These are phyloP conservation scores for Colletotrichum aenigma DNA, from an alignment of 2,329 filamentous ascomycete genomes.

Conservation along the genomic window DNA sequence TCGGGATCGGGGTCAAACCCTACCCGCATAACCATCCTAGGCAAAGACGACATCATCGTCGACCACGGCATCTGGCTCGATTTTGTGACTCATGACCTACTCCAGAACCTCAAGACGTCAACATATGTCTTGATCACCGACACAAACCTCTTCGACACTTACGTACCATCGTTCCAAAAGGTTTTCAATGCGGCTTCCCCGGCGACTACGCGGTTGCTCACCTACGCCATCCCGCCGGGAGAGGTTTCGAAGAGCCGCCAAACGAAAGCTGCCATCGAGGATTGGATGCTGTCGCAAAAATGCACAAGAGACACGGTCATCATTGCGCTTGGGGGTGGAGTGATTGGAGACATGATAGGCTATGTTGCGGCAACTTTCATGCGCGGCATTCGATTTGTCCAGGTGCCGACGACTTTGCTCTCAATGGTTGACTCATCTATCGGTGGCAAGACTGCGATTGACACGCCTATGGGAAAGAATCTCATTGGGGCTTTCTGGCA, in stretches of 20 bases:
- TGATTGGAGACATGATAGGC: slow-evolving; percentile 97
- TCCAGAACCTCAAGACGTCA: slow-evolving; percentile 78
- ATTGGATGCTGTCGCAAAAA: slow-evolving; percentile 92
- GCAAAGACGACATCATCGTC: slow-evolving; percentile 88
- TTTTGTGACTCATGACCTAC: slow-evolving; percentile 81
- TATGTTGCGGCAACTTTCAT: slow-evolving; percentile 99
- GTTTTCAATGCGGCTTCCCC: slow-evolving; percentile 34
- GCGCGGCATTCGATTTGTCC: slow-evolving; percentile 94
- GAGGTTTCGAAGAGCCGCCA: slow-evolving; percentile 92
- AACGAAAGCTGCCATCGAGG: slow-evolving; percentile 94
- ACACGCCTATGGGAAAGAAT: slow-evolving; percentile 95
- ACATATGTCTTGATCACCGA: slow-evolving; percentile 98
- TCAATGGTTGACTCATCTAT: slow-evolving; percentile 99
- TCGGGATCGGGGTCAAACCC: slow-evolving; percentile 36
- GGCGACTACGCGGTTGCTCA: slow-evolving; percentile 72
- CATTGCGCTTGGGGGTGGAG: slow-evolving; percentile 91
- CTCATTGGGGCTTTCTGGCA: slow-evolving; percentile 97
- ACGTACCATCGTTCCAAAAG: slow-evolving; percentile 75
- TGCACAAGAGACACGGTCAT: slow-evolving; percentile 96
- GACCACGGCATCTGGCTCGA: slow-evolving; percentile 89
- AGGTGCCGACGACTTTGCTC: slow-evolving; percentile 92
- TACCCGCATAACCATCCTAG: slow-evolving; percentile 78
- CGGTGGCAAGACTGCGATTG: slow-evolving; percentile 97
- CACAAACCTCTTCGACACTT: slow-evolving; percentile 83
- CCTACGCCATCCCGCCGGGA: slow-evolving; percentile 86